Conservation (phyloP, 2,329 filamentous ascomycete species). For the Nemania sp. region DNA sequence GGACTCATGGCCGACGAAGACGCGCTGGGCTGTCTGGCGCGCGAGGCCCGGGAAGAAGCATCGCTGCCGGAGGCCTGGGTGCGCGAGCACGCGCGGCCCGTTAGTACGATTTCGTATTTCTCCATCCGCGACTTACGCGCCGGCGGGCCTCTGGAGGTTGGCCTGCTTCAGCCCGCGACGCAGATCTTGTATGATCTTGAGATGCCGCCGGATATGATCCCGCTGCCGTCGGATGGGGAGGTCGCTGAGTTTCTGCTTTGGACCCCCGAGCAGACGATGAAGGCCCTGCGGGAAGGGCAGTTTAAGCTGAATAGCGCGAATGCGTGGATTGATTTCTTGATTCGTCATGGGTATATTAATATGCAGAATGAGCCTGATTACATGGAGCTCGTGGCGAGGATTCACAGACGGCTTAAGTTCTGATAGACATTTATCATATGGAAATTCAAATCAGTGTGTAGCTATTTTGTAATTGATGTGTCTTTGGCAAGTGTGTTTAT, state of each 20-base stretch:
- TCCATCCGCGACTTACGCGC: constrained; percentile 2
- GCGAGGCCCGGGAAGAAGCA: constrained; percentile 6
- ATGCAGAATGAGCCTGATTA: constrained; percentile 3
- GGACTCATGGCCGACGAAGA: background rate
- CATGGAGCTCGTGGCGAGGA: constrained; percentile 1
- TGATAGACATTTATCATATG: background rate
- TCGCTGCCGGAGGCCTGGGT: background rate
- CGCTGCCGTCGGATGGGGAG: constrained; percentile 1
- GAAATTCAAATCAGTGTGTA: background rate
- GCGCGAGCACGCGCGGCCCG: background rate
- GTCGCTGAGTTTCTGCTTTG: constrained; percentile 6
- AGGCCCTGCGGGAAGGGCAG: background rate
- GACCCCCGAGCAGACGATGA: background rate
- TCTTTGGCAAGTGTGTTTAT: no score
- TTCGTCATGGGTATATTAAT: constrained; percentile 8
- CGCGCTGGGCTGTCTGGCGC: background rate
- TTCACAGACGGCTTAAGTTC: constrained; percentile 4
- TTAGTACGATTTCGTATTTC: constrained; percentile 9
- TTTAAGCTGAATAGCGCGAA: constrained; percentile 5
- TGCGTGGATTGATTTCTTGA: constrained; percentile 7
- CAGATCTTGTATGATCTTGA: constrained; percentile 6
- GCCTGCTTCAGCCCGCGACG: constrained; percentile 2
- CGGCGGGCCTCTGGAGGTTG: constrained; percentile 1
- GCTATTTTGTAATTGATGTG: no score
- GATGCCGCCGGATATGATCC: background rate